Evolutionary conservation across 768 basidiomycete species (phyloP), one percentile per base, ranked within the genome.

Genomic region (Daedaleopsis sinensis): DNA sequence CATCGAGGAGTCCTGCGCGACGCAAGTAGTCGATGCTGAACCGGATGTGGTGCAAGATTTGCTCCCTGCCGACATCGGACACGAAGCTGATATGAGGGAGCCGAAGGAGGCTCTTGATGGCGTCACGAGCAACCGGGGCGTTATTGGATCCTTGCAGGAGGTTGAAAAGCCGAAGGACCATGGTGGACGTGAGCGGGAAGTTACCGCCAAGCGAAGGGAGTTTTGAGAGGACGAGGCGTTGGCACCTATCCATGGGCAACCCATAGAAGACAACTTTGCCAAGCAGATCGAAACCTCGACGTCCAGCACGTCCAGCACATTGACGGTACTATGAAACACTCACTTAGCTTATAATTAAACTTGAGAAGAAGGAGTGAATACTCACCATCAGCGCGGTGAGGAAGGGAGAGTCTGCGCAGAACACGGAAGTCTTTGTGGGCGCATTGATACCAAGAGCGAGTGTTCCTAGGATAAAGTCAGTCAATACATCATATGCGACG

Each of bases 211-310:
- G 78, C 13, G 82, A 79, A 5, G 87, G 90, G 23, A 87, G 76
- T 65, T 78, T 83, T 16, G 90, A 91, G 0, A 89, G 72, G 7
- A 86, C 76, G 24, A 91, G 74, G 27, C 88, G 82, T 63, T 88
- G 83, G 4, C 88, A 82, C 43, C 87, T 79, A 59, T 86, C 83
- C 68, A 87, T 78, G 4, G 87, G 73, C 8, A 91, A 69, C 23
- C 88, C 89, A 66, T 87, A 89, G 74, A 91, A 91, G 2, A 91
- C 77, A 42, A 90, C 88, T 55, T 87, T 87, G 8, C 89, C 89
- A 0, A 87, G 76, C 7, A 86, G 78, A 66, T 90, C 88, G 61
- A 80, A 89, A 2, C 89, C 89, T 67, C 89, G 81, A 46, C 89
- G 82, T 59, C 89, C 89, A 43, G 89, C 89, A 48, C 89, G 81